Base-by-base conservation (phyloP, 345 rosid genomes). In the Clausena lansium region DNA sequence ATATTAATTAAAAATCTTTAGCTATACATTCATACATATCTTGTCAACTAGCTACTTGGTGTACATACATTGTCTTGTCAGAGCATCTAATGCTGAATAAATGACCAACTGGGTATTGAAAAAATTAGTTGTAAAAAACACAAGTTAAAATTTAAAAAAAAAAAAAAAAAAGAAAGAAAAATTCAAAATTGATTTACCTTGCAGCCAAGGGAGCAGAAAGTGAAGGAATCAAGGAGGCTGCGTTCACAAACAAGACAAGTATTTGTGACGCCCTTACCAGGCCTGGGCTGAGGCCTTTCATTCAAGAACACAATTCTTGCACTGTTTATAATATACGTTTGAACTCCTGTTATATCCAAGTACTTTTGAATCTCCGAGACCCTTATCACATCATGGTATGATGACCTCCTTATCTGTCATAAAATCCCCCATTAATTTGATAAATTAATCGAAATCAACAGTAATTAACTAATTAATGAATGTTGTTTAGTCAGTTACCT, bases 371-470 rank as follows among this genome's bases (percentile, higher is more conserved):
- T 86, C 81, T 90, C 94, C 15, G 87, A 79, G 1, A 90, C 92
- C 81, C 94, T 87, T 55, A 90, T 88, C 81, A 90, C 94, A 80
- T 90, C 94, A 82, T 90, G 94, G 85, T 90, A 90, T 4, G 94
- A 90, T 0, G 94, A 90, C 39, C 94, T 90, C 86, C 94, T 87
- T 70, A 90, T 90, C 94, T 90, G 86, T 2, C 3, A 45, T 13
- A 3, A 45, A 45, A 45, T 13, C 50, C 50, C 5, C 45, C 50
- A 64, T 64, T 19, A 59, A 25, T 52, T 17, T 17, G 22, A 52
- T 52, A 17, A 50, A 45, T 9, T 7, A 61, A 4, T 10, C 0
- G 28, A 60, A 27, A 27, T 14, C 6, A 33, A 57, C 25, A 47
- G 17, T 2, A 32, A 54, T 52, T 7, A 71, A 25, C 5, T 8